Evolutionary conservation across 2,329 filamentous ascomycete genomes (phyloP), one percentile per base, ranked within the genome.

Genomic region (Fusarium nisikadoi): DNA sequence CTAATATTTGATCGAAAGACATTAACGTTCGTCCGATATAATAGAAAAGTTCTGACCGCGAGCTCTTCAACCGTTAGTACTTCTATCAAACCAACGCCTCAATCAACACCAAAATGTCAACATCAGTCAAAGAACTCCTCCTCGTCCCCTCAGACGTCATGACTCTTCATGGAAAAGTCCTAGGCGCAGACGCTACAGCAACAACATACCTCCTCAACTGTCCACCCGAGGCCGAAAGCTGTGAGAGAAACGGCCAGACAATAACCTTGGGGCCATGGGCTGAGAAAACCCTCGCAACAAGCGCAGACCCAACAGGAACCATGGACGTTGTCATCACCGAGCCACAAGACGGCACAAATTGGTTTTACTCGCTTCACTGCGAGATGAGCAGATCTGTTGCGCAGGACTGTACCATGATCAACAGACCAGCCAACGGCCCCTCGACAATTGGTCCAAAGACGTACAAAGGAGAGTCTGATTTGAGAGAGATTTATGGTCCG

Each of bases 181-280:
- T 62, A 9, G 27, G 41, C 11, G 53, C 53, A 38, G 41, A 62
- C 14, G 14, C 27, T 1, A 59, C 41, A 23, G 53, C 53, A 7
- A 59, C 53, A 33, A 62, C 53, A 8, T 59, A 62, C 8, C 33
- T 59, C 8, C 41, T 61, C 12, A n/a, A 38, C n/a, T 61, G 50
- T 17, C 50, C 20, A 3, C 25, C 52, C 16, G 25, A 61, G 9
- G 17, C 19, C 5, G 16, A n/a, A 0, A 17, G 2, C 8, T 62
- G 41, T 20, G n/a, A n/a, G 1, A 23, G 54, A 7, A n/a, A 19
- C 14, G 13, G 12, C 1, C n/a, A 38, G 1, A 59, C 41, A 6
- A 23, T 62, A 8, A 62, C 39, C 1, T 1, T 62, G 4, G 59
- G 41, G 0, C 59, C 53, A 7, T 62, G 53, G 59, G 59, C 59